Percentiles rank a stretch among this genome's conserved stretches.
phyloP scores from a whole-genome alignment of 257 asterid species.

The Prunella vulgaris region DNA sequence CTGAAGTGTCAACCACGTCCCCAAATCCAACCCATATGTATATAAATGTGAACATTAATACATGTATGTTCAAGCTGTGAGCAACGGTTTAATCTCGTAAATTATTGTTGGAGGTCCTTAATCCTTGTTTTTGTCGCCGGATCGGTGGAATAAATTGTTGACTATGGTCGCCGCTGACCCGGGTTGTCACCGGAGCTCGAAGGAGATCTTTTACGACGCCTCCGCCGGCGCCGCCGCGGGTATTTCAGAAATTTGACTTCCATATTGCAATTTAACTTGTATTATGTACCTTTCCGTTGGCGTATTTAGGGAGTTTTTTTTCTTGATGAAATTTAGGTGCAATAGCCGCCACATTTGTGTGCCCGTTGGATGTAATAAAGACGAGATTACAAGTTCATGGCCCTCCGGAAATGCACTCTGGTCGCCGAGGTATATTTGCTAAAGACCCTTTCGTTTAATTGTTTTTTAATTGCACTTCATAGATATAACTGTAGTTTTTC shows the following conservation, averaged over 20 bases:
- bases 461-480: not conserved
- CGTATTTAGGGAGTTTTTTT: conserved; percentile 11
- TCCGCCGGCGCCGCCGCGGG: conserved; percentile 98
- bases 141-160: conserved; percentile 9
- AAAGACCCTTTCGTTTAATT: not conserved
- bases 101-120: not conserved
- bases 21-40: conserved; percentile 3
- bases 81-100: conserved; percentile 16
- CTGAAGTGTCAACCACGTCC: conserved; percentile 26
- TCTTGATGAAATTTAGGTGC: conserved; percentile 53
- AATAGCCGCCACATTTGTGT: conserved; percentile 84
- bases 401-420: conserved; percentile 56
- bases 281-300: not conserved
- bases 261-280: not conserved
- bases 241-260: conserved; percentile 26
- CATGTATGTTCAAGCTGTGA: not conserved
- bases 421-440: conserved; percentile 49
- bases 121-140: conserved; percentile 16
- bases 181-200: conserved; percentile 44
- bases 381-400: conserved; percentile 90
- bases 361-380: conserved; percentile 96
- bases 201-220: conserved; percentile 61
- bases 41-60: not conserved
- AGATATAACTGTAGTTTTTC: too few species aligned
- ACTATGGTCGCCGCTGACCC: conserved; percentile 36